Evolutionary conservation across 495 filamentous ascomycete species (phyloP).

Genomic region (Trypethelium eluteriae): DNA sequence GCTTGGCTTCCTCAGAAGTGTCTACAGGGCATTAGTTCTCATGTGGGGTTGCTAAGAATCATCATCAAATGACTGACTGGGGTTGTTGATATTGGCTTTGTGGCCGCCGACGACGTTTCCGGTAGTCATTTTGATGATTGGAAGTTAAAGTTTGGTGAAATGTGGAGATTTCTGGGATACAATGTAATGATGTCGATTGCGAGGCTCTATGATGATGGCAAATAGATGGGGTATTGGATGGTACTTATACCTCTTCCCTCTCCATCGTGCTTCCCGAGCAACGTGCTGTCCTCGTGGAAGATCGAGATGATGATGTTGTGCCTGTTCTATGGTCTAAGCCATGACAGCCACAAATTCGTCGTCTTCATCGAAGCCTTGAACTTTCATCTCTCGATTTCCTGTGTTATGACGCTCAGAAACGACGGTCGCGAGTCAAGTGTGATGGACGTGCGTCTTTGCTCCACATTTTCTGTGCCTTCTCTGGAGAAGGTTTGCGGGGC

Average conservation of each 20-base stretch:
- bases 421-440: neutral
- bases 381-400: neutral
- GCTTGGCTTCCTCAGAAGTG: slow-evolving; percentile 41
- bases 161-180: no score
- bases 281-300: neutral
- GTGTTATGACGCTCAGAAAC: slow-evolving; percentile 1
- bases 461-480: neutral
- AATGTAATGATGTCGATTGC: neutral
- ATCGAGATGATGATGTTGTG: slow-evolving; percentile 8
- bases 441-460: slow-evolving; percentile 3
- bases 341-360: neutral
- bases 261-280: neutral
- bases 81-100: slow-evolving; percentile 45
- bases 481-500: neutral
- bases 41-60: neutral
- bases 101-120: slow-evolving; percentile 44
- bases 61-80: slow-evolving; percentile 31
- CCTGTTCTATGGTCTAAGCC: neutral
- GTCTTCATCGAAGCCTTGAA: neutral
- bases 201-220: neutral
- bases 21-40: slow-evolving; percentile 26
- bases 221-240: neutral
- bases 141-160: neutral
- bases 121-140: slow-evolving; percentile 2
- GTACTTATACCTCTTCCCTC: slow-evolving; percentile 1